These are phyloP conservation scores for Ustilago hordei DNA, from an alignment of 1,284 basidiomycete genomes.

Conservation along the genomic window DNA sequence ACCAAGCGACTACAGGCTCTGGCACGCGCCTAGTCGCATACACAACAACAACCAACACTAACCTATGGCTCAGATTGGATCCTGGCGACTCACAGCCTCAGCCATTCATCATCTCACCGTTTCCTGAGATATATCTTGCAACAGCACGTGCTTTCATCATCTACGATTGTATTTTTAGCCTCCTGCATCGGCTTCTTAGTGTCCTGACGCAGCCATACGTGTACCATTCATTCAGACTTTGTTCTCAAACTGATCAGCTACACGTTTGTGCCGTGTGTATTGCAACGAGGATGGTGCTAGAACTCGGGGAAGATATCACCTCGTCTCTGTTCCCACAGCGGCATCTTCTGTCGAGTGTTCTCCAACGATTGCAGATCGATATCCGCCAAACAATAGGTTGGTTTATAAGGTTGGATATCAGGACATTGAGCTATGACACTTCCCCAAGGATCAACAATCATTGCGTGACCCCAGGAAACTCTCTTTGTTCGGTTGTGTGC, in stretches of 20 bases:
- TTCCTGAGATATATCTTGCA: neutral
- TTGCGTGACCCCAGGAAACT: constrained; percentile 67
- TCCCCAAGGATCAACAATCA: constrained; percentile 68
- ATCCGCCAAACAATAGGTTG: constrained; percentile 64
- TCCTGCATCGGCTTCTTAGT: constrained; percentile 4
- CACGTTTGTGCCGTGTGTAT: neutral
- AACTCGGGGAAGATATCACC: constrained; percentile 60
- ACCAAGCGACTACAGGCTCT: constrained; percentile 22
- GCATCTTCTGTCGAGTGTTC: constrained; percentile 62
- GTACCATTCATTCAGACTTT: neutral
- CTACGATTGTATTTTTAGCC: constrained; percentile 28
- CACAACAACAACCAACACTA: neutral
- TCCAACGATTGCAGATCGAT: constrained; percentile 60
- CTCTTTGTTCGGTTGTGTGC: constrained; percentile 60
- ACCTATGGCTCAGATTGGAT: neutral
- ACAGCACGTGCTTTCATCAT: neutral
- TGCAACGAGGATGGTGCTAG: constrained; percentile 7
- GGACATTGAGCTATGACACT: constrained; percentile 63
- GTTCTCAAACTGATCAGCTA: neutral
- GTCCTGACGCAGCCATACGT: neutral
- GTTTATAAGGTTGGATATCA: constrained; percentile 64
- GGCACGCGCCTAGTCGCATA: constrained; percentile 12
- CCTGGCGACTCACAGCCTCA: constrained; percentile 14
- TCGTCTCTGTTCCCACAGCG: constrained; percentile 64
- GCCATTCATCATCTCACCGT: neutral